Base-by-base conservation (phyloP, 164 flowering plant genomes). In the Nelumbo lutea region DNA sequence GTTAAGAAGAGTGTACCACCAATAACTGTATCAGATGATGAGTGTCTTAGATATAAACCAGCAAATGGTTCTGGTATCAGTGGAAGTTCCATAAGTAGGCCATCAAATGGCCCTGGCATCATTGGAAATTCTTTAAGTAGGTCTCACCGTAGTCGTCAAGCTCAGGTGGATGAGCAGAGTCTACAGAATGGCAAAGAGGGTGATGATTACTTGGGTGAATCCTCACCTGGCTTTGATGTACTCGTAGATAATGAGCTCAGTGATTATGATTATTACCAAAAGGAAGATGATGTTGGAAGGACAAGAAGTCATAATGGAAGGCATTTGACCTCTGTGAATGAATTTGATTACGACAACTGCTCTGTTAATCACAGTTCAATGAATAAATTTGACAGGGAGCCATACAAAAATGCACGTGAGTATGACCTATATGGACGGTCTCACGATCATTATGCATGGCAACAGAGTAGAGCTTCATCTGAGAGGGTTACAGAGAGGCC, bases 161-260 rank as follows among this genome's bases (percentile, higher is more conserved):
- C 70, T 70, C 72, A 72, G 61, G 73, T 62, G 2, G 87, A 88
- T 57, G 87, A 84, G 59, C 83, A 70, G 9, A 74, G 61, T 58
- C 70, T 71, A 44, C 89, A 77, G 62, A 83, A 81, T 80, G 85
- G 84, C 47, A 88, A 78, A 81, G 97, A 88, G 52, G 81, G 78
- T 61, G 93, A 85, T 67, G 98, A 91, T 55, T 74, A 74, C 69
- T 69, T 86, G 66, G 81, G 88, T 67, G 98, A 91, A 75, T 84
- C 90, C 3, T 88, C 96, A 77, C 97, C 98, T 75, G 98, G 97
- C 40, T 93, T 93, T 83, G 98, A 91, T 87, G 98, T 93, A 71
- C 96, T 93, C 66, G 97, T 90, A 53, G 97, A 90, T 75, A 85
- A 90, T 80, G 90, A 87, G 45, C 79, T 76, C 5, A 61, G 82